These are phyloP conservation scores for Leccinum aurantiacum DNA, from an alignment of 768 basidiomycete species.

Conservation along the genomic window DNA sequence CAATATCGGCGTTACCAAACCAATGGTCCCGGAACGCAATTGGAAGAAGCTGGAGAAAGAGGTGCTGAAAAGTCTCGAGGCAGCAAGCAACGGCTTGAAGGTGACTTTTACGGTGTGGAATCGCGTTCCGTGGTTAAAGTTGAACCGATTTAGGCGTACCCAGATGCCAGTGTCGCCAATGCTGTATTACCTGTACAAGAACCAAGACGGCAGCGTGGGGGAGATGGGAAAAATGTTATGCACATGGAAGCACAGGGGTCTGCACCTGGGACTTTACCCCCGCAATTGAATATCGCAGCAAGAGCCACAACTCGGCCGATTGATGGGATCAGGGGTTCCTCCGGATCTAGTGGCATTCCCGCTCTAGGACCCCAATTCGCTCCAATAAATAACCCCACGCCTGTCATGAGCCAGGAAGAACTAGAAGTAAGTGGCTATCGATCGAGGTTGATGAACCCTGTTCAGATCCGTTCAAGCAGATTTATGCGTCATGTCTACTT, in stretches of 20 bases:
- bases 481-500: conserved; percentile 39
- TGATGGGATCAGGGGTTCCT: neutral
- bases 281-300: neutral
- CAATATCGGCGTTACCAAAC: conserved; percentile 50
- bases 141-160: conserved; percentile 28
- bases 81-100: conserved; percentile 16
- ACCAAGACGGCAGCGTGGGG: neutral
- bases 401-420: conserved; percentile 14
- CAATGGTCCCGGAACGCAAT: conserved; percentile 49
- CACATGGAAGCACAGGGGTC: neutral
- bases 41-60: conserved; percentile 44
- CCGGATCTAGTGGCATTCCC: neutral
- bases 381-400: neutral
- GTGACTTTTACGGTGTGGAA: conserved; percentile 14
- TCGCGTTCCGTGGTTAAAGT: conserved; percentile 7
- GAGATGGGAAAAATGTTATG: neutral
- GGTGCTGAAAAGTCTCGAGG: conserved; percentile 10
- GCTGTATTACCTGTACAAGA: neutral
- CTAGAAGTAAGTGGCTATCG: conserved; percentile 21
- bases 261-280: neutral
- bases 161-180: conserved; percentile 25
- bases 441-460: neutral
- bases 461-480: conserved; percentile 20
- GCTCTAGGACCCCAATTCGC: neutral
- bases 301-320: neutral